Percentiles rank a stretch among this genome's conserved stretches.
Evolutionary conservation across 306 rosid genomes (phyloP).

Genomic region (Cicer arietinum): DNA sequence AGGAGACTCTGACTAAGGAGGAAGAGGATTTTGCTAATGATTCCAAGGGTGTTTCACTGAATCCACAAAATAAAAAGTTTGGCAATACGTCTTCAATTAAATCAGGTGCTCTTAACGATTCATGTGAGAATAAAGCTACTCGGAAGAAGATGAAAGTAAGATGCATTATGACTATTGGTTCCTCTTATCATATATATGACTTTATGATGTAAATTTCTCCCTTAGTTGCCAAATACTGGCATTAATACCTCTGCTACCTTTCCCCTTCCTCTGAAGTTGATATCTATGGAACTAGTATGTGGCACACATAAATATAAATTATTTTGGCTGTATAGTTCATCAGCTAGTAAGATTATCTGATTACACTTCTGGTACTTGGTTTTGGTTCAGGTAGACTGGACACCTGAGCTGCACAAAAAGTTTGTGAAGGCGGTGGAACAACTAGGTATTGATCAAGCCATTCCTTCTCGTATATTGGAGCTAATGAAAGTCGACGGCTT

Average conservation of each 20-base stretch:
- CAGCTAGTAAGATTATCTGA: constrained; percentile 21
- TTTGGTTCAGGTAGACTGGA: constrained; percentile 91
- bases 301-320: not conserved
- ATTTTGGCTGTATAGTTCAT: not conserved
- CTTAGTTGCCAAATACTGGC: constrained; percentile 5
- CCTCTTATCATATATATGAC: not conserved
- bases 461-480: constrained; percentile 97
- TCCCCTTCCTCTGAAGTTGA: constrained; percentile 7
- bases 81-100: constrained; percentile 51
- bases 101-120: constrained; percentile 48
- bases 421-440: constrained; percentile 95
- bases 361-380: constrained; percentile 30
- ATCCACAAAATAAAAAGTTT: constrained; percentile 43
- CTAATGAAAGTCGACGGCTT: constrained; percentile 89
- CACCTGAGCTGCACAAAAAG: constrained; percentile 81
- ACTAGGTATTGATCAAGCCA: constrained; percentile 94
- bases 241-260: not conserved
- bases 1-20: constrained; percentile 51
- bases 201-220: not conserved
- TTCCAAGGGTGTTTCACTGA: constrained; percentile 44
- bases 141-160: constrained; percentile 88
- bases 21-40: constrained; percentile 64
- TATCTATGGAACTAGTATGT: constrained; percentile 11
- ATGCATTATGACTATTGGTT: constrained; percentile 5
- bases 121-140: constrained; percentile 56